Percentiles rank a stretch among this genome's conserved stretches.
These are phyloP conservation scores for Daldinia grandis DNA, from an alignment of 495 filamentous ascomycete species.

Conservation along the genomic window DNA sequence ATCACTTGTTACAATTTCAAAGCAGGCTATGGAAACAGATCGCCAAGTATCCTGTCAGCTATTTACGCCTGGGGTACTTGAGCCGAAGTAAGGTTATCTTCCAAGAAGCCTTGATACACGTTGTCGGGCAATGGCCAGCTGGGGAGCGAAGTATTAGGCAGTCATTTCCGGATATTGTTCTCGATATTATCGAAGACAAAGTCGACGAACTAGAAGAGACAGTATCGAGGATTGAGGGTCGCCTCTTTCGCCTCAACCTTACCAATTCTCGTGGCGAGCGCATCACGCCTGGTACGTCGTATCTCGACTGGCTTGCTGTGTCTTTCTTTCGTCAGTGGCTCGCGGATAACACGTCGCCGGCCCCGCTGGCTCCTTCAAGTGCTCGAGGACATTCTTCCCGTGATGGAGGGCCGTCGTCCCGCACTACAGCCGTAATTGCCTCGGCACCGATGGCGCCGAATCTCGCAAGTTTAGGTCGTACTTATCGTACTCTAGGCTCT, in stretches of 20 bases:
- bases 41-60: conserved; percentile 90
- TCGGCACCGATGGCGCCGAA: conserved; percentile 42
- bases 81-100: conserved; percentile 87
- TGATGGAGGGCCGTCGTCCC: conserved; percentile 30
- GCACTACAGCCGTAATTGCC: conserved; percentile 27
- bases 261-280: conserved; percentile 82
- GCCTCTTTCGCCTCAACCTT: conserved; percentile 80
- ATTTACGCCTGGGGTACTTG: conserved; percentile 87
- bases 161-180: conserved; percentile 72
- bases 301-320: conserved; percentile 87
- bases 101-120: conserved; percentile 86
- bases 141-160: conserved; percentile 78
- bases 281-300: conserved; percentile 77
- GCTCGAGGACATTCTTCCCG: conserved; percentile 29
- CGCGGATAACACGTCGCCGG: conserved; percentile 82
- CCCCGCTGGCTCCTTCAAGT: conserved; percentile 59
- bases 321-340: conserved; percentile 90
- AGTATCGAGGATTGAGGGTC: conserved; percentile 72
- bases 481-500: conserved; percentile 75
- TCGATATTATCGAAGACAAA: conserved; percentile 92
- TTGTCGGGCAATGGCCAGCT: conserved; percentile 89
- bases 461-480: conserved; percentile 65
- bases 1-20: conserved; percentile 91
- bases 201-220: conserved; percentile 81
- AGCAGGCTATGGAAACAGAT: conserved; percentile 91